These are phyloP conservation scores for Harrya chromipes DNA, from an alignment of 768 basidiomycete genomes.

Conservation along the genomic window DNA sequence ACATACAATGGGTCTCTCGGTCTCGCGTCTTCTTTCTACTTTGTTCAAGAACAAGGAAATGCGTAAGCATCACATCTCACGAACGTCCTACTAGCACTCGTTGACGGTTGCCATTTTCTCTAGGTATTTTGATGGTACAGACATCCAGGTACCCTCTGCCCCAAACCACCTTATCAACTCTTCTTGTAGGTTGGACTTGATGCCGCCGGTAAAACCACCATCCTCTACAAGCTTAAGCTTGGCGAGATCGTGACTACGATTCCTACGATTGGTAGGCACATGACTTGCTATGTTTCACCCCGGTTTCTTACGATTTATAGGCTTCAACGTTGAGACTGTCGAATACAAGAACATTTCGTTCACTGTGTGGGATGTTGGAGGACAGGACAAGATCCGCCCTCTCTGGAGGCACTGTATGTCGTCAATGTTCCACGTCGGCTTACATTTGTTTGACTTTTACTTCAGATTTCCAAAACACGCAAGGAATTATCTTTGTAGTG, in stretches of 20 bases:
- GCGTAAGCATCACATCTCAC: conserved; percentile 61
- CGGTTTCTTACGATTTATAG: conserved; percentile 41
- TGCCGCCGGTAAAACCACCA: conserved; percentile 98
- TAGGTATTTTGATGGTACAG: conserved; percentile 94
- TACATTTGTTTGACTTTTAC: conserved; percentile 11
- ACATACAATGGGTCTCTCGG: conserved; percentile 70
- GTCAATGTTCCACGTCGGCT: conserved; percentile 3
- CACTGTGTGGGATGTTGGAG: conserved; percentile 99
- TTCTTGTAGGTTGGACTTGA: conserved; percentile 87
- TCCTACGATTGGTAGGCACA: conserved; percentile 90
- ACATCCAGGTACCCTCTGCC: conserved; percentile 20
- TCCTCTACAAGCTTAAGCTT: conserved; percentile 98
- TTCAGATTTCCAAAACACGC: conserved; percentile 99
- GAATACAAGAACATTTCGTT: conserved; percentile 99
- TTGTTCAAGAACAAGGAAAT: conserved; percentile 99
- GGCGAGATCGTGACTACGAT: conserved; percentile 99
- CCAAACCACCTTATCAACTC: conserved; percentile 9
- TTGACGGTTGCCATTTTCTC: conserved; percentile 27
- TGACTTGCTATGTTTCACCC: conserved; percentile 1
- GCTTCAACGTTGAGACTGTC: conserved; percentile 99
- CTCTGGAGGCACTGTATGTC: conserved; percentile 99
- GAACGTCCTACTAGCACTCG: conserved; percentile 19
- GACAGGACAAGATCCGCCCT: conserved; percentile 99
- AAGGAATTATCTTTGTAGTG: conserved; percentile 99
- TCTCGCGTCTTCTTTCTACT: conserved; percentile 72